A percentile compares a stretch with the other conserved stretches of the same genome.
Evolutionary conservation across 2,329 filamentous ascomycete species (phyloP).

Genomic region (Ophiostoma angusticollis): DNA sequence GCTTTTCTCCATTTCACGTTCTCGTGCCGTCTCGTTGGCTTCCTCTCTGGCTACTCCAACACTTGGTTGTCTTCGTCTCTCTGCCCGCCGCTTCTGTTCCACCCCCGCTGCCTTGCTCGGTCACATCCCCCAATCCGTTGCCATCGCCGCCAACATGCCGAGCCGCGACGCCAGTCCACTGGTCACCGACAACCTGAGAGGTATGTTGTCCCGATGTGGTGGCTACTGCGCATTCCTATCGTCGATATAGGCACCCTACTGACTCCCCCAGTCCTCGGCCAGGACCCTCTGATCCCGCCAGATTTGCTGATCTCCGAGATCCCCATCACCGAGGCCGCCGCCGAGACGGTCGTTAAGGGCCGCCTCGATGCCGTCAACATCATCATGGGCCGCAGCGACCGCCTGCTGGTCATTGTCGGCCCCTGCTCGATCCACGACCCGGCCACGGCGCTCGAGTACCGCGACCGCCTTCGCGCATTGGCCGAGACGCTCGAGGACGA

Average conservation of each 20-base stretch:
- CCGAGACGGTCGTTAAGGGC: slow-evolving; percentile 58
- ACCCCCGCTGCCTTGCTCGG: background rate
- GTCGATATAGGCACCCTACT: background rate
- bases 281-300: slow-evolving; percentile 86
- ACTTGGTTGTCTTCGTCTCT: background rate
- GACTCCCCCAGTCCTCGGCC: slow-evolving; percentile 58
- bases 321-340: slow-evolving; percentile 50
- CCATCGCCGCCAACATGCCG: slow-evolving; percentile 23
- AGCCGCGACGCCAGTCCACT: slow-evolving; percentile 28
- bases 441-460: slow-evolving; percentile 76
- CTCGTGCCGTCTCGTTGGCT: too few relatives aligned
- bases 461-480: slow-evolving; percentile 60
- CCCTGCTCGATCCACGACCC: slow-evolving; percentile 98
- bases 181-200: slow-evolving; percentile 31
- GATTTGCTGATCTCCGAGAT: slow-evolving; percentile 79
- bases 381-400: slow-evolving; percentile 68
- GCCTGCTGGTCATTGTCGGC: slow-evolving; percentile 85
- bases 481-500: slow-evolving; percentile 71
- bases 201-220: slow-evolving; percentile 13
- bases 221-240: background rate
- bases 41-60: background rate
- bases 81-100: background rate
- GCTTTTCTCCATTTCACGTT: too few relatives aligned
- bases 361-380: slow-evolving; percentile 58
- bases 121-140: slow-evolving; percentile 1